Conservation (phyloP, 306 rosid genomes). For the Cucurbita ficifolia region DNA sequence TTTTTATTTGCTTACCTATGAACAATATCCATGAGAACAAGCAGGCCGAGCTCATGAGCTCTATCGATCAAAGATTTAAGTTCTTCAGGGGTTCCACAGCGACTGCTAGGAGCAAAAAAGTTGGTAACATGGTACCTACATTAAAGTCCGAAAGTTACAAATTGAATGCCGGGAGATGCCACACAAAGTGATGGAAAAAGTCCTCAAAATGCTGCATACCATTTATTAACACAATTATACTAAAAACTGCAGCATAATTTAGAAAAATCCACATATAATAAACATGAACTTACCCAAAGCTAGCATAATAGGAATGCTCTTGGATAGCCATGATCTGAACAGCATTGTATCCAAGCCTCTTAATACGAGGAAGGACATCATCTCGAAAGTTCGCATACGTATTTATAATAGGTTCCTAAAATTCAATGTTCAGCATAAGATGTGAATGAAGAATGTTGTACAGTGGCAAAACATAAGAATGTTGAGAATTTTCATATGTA, state of each 20-base stretch:
- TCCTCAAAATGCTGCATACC: background rate
- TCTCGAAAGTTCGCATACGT: slow-evolving; percentile 76
- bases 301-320: slow-evolving; percentile 96
- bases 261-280: background rate
- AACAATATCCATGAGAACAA: slow-evolving; percentile 98
- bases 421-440: background rate
- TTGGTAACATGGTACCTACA: slow-evolving; percentile 93
- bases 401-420: slow-evolving; percentile 81
- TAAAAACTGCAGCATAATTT: background rate
- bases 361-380: slow-evolving; percentile 62
- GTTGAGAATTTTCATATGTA: background rate
- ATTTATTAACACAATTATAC: background rate
- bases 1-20: slow-evolving; percentile 52
- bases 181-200: background rate
- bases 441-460: background rate
- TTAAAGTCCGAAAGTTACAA: background rate
- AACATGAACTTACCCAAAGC: slow-evolving; percentile 70
- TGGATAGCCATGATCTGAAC: slow-evolving; percentile 99
- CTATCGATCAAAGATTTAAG: slow-evolving; percentile 80
- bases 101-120: slow-evolving; percentile 96
- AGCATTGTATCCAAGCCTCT: slow-evolving; percentile 90
- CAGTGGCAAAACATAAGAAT: background rate
- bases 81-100: slow-evolving; percentile 95
- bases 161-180: background rate
- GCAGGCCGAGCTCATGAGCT: slow-evolving; percentile 90